Evolutionary conservation across 2,329 filamentous ascomycete genomes (phyloP), one percentile per base, ranked within the genome.

Genomic region (Daldinia sp.): DNA sequence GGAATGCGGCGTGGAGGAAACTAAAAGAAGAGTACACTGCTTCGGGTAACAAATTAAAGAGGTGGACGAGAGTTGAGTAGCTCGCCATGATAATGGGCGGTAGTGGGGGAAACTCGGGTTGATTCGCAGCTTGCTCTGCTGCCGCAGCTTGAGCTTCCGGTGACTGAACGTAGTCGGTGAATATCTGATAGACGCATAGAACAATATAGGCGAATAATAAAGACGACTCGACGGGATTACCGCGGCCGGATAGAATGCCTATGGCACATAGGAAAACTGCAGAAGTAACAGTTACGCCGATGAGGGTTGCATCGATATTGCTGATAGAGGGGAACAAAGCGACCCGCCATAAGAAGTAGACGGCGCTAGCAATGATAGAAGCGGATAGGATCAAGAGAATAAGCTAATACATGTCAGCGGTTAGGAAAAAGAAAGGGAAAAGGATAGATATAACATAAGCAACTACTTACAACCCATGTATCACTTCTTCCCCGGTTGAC

Each of bases 131-230:
- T 51, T 82, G 76, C 62, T 79, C 79, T 47, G 83, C 83, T 3
- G 82, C 78, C 2, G 82, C 79, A 27, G 87, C 84, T 29, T 84
- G 81, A 25, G 85, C 81, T n/a, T 85, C 87, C 15, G 85, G 78
- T 3, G 91, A 94, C 2, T 95, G 93, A 70, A 94, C 87, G 79
- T 98, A 98, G 79, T 99, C 95, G 72, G 95, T 99, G 78, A 98
- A 98, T 77, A 98, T 98, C 78, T 99, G 95, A 80, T 98, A 99
- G 74, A 98, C 91, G 81, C 94, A 98, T 66, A 99, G 89, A n/a
- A 97, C 95, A 64, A 97, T 88, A 78, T 99, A 99, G 73, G 95
- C 94, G 74, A 99, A 98, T 61, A 99, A 85, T 9, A 99, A 82
- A 19, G 94, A 97, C 70, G 93, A 96, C 79, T 99, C 94, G 56